These are phyloP conservation scores for Puccinia polysora DNA, from an alignment of 1,284 basidiomycete genomes.

Conservation along the genomic window DNA sequence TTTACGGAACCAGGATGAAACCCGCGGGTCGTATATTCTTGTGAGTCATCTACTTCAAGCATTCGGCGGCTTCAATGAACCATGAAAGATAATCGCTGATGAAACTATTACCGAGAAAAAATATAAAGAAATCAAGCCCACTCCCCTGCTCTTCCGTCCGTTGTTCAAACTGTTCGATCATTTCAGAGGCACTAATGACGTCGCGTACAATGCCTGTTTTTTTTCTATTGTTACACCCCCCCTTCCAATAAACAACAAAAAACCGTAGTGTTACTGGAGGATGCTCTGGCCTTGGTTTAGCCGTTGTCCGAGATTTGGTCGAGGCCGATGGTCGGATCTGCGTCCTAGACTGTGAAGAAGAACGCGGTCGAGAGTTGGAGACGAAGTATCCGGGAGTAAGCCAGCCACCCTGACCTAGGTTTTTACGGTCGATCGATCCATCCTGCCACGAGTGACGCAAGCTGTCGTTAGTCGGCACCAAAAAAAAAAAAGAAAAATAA, in stretches of 20 bases:
- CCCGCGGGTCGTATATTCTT: not conserved
- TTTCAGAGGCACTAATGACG: too few species aligned
- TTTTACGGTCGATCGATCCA: too few species aligned
- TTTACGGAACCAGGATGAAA: too few species aligned
- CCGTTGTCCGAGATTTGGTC: conserved; percentile 48
- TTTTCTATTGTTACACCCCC: too few species aligned
- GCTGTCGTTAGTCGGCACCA: too few species aligned
- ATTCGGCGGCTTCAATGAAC: not conserved
- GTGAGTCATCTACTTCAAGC: not conserved
- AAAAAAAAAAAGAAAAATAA: not conserved
- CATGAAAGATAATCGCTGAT: not conserved
- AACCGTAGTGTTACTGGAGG: conserved; percentile 49
- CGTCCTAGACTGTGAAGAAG: conserved; percentile 50
- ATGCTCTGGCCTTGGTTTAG: conserved; percentile 51
- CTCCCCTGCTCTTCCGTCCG: too few species aligned
- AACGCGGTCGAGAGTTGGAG: conserved; percentile 28
- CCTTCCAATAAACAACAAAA: too few species aligned
- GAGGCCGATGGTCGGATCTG: conserved; percentile 48
- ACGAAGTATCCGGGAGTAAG: conserved; percentile 4
- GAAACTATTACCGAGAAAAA: too few species aligned
- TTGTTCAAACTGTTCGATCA: too few species aligned
- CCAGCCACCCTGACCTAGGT: not conserved
- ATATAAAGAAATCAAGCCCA: too few species aligned
- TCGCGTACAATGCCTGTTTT: too few species aligned
- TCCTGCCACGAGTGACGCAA: too few species aligned